Percentiles rank a stretch among this genome's conserved stretches.
Evolutionary conservation across 2,329 filamentous ascomycete genomes (phyloP).

Genomic region (Neoarthrinium moseri): DNA sequence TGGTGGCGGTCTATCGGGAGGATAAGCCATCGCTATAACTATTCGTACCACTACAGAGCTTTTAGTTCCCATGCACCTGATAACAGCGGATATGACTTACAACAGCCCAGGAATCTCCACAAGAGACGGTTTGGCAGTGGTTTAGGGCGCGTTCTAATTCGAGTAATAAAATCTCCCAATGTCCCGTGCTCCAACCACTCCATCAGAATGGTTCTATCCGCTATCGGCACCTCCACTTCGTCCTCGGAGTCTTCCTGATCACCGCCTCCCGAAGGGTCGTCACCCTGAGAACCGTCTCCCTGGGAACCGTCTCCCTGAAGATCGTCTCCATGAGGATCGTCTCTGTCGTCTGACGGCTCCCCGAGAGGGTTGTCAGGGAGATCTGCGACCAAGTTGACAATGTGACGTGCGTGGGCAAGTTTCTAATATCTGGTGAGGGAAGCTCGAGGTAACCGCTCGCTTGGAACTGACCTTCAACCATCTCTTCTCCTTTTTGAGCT

Average conservation of each 20-base stretch:
- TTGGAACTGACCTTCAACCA: not conserved
- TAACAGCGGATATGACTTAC: not conserved
- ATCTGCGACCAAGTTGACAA: not conserved
- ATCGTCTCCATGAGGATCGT: not conserved
- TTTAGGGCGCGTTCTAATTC: not conserved
- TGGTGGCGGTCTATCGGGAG: too few species aligned
- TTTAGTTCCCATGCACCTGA: too few species aligned
- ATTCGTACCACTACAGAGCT: too few species aligned
- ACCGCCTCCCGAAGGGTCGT: not conserved
- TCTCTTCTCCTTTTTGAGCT: not conserved
- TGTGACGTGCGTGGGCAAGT: not conserved
- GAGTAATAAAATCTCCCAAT: not conserved
- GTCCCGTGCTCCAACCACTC: constrained; percentile 2
- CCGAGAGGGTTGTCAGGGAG: not conserved
- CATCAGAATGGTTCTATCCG: not conserved
- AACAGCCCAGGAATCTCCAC: not conserved
- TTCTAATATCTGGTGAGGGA: not conserved
- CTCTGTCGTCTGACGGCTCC: not conserved
- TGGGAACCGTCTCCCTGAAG: not conserved
- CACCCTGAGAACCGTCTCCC: not conserved
- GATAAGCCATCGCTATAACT: too few species aligned
- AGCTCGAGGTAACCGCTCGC: not conserved
- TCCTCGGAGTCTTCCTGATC: not conserved
- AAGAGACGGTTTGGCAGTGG: not conserved
- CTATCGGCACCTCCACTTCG: not conserved